These are phyloP conservation scores for Angomonas deanei DNA, from an alignment of 208 protist species.

Conservation along the genomic window DNA sequence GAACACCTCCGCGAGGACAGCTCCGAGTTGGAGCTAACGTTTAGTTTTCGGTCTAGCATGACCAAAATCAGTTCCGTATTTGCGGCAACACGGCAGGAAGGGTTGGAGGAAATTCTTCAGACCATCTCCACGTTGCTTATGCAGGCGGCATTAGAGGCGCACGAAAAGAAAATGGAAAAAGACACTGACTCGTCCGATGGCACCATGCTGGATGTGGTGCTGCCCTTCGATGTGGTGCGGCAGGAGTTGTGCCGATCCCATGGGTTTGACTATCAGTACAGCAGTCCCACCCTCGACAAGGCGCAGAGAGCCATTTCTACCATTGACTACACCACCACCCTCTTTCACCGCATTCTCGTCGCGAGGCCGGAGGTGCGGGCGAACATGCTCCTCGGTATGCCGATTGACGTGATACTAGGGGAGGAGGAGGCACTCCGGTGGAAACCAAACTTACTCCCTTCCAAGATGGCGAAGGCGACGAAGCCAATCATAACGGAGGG, in stretches of 20 bases:
- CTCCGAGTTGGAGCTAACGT: conserved; percentile 42
- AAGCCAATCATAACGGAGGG: neutral
- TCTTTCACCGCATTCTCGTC: conserved; percentile 65
- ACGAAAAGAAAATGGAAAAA: conserved; percentile 8
- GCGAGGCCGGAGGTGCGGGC: conserved; percentile 44
- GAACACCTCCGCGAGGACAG: conserved; percentile 41
- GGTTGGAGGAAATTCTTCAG: conserved; percentile 47
- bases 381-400: conserved; percentile 38
- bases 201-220: neutral
- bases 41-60: conserved; percentile 36
- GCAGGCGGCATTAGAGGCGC: conserved; percentile 48
- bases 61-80: conserved; percentile 61
- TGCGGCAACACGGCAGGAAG: conserved; percentile 45
- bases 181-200: neutral
- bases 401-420: conserved; percentile 24
- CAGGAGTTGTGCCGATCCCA: conserved; percentile 24
- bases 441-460: neutral
- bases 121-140: conserved; percentile 39
- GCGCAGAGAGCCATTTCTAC: conserved; percentile 53
- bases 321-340: conserved; percentile 45
- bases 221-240: conserved; percentile 59
- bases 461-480: conserved; percentile 5
- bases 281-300: conserved; percentile 41
- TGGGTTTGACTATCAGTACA: neutral
- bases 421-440: conserved; percentile 25